Evolutionary conservation across 345 rosid species (phyloP).

Genomic region (Hevea brasiliensis): DNA sequence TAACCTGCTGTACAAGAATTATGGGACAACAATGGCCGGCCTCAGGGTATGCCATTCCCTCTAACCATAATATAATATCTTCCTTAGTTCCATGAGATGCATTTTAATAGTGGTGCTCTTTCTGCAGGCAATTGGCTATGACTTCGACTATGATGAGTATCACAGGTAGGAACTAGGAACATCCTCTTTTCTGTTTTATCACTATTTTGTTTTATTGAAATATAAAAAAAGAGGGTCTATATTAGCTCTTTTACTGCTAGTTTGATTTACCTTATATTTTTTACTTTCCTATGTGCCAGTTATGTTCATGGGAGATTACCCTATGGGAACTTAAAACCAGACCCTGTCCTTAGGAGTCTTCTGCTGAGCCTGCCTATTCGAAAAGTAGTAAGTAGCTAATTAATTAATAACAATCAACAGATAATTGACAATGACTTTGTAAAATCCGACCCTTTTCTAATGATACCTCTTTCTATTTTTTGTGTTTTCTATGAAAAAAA

Average conservation of each 20-base stretch:
- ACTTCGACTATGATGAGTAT: constrained; percentile 89
- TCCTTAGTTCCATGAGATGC: neutral
- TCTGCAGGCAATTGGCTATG: constrained; percentile 89
- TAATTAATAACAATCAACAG: neutral
- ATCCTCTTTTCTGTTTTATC: neutral
- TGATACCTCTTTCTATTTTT: neutral
- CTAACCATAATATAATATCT: too few species aligned
- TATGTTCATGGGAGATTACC: constrained; percentile 94
- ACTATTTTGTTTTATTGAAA: too few species aligned
- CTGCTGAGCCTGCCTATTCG: constrained; percentile 72
- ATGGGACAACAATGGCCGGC: constrained; percentile 99
- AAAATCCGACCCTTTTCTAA: neutral
- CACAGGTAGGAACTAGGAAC: constrained; percentile 53
- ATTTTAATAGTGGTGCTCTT: neutral
- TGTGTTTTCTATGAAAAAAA: too few species aligned
- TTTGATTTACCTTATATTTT: neutral
- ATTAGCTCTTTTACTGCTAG: neutral
- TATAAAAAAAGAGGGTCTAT: too few species aligned
- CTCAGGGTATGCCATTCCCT: constrained; percentile 58
- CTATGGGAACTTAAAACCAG: constrained; percentile 83
- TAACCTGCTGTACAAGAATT: constrained; percentile 74
- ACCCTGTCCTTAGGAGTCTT: constrained; percentile 73
- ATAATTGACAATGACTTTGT: too few species aligned
- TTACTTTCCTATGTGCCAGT: constrained; percentile 32
- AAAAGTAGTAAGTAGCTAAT: constrained; percentile 64